These are phyloP conservation scores for Hemileia vastatrix DNA, from an alignment of 1,284 basidiomycete species.

Conservation along the genomic window DNA sequence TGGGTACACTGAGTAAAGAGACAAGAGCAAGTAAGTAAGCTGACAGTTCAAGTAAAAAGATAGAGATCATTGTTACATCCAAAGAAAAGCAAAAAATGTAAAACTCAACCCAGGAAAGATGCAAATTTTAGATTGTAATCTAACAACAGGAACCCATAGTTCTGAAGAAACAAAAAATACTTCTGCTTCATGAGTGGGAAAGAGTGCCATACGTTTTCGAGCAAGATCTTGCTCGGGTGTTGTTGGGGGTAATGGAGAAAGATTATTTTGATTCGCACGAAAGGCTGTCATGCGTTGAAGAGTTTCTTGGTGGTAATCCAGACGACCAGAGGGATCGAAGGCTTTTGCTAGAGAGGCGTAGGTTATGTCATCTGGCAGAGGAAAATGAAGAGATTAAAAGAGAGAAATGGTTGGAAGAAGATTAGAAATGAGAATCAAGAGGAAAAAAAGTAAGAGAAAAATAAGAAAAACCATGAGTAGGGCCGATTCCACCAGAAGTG, in stretches of 20 bases:
- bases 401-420: background rate
- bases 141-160: constrained; percentile 48
- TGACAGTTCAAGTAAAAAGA: no score
- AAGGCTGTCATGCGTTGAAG: constrained; percentile 63
- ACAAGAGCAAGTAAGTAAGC: no score
- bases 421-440: no score
- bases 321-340: constrained; percentile 52
- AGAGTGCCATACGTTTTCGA: constrained; percentile 69
- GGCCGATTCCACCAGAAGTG: constrained; percentile 71
- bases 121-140: constrained; percentile 44
- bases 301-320: constrained; percentile 70
- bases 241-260: background rate
- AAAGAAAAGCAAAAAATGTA: no score
- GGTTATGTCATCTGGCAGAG: constrained; percentile 60
- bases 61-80: no score
- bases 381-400: background rate
- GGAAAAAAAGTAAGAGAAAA: no score
- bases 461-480: constrained; percentile 17
- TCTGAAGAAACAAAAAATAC: constrained; percentile 31
- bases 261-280: background rate
- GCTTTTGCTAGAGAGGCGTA: constrained; percentile 77
- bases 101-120: constrained; percentile 47
- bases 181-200: constrained; percentile 51
- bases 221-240: constrained; percentile 62
- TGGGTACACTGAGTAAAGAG: no score